phyloP scores from a whole-genome alignment of 768 basidiomycete species.

The Pleurotus platypus region DNA sequence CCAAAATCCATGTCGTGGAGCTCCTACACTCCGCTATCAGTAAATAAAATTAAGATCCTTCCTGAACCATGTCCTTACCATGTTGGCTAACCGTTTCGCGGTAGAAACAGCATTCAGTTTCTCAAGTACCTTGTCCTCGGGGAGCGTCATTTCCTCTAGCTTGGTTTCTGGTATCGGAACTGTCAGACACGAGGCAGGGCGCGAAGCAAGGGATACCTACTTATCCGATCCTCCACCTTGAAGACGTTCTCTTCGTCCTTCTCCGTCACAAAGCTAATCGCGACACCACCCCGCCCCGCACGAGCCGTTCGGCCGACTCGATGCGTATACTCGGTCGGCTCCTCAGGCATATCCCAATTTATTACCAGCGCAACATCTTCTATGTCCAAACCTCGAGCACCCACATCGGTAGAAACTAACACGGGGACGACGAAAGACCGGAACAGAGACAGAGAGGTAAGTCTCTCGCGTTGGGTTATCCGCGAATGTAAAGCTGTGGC shows the following conservation, averaged over 20 bases:
- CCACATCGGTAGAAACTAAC: conserved; percentile 92
- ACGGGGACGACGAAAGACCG: conserved; percentile 85
- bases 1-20: conserved; percentile 89
- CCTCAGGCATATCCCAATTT: conserved; percentile 93
- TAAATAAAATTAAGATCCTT: not conserved
- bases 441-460: conserved; percentile 83
- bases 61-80: conserved; percentile 53
- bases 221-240: conserved; percentile 81
- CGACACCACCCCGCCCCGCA: conserved; percentile 84
- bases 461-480: conserved; percentile 86
- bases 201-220: conserved; percentile 40
- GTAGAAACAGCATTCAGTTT: conserved; percentile 86
- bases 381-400: conserved; percentile 92
- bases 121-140: conserved; percentile 80
- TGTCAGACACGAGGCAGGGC: not conserved
- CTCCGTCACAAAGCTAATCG: conserved; percentile 94
- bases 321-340: conserved; percentile 94
- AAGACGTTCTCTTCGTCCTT: conserved; percentile 82
- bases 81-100: conserved; percentile 89
- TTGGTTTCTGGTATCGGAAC: conserved; percentile 53
- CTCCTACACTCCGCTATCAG: conserved; percentile 43
- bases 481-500: conserved; percentile 91
- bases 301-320: conserved; percentile 92
- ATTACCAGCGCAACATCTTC: conserved; percentile 94
- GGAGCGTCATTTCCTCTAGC: conserved; percentile 69